phyloP scores from a whole-genome alignment of 2,329 filamentous ascomycete species.

The Nakataea oryzae region DNA sequence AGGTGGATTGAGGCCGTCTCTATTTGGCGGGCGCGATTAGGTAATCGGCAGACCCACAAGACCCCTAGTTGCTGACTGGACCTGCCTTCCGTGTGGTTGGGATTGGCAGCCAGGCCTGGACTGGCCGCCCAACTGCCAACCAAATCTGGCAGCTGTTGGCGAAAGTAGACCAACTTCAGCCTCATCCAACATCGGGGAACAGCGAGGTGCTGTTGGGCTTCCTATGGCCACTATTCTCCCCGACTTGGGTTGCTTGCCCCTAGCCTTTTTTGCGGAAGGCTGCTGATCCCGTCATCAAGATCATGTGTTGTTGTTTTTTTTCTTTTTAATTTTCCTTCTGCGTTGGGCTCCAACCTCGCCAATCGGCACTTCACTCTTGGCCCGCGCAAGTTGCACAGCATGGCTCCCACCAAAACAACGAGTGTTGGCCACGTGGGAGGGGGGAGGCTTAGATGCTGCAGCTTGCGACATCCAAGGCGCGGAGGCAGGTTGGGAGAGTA shows the following conservation, averaged over 20 bases:
- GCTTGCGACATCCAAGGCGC: background rate
- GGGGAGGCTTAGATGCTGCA: background rate
- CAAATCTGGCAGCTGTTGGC: no score
- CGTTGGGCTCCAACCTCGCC: background rate
- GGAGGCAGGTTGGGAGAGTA: no score
- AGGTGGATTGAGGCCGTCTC: no score
- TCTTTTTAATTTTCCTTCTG: no score
- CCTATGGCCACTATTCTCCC: background rate
- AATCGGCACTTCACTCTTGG: background rate
- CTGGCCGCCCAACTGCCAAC: background rate
- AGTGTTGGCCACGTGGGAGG: background rate
- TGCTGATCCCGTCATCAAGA: background rate
- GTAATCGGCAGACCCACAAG: background rate
- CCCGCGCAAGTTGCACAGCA: no score
- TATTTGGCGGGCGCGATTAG: background rate
- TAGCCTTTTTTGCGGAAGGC: no score
- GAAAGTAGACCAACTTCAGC: background rate
- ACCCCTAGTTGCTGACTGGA: background rate
- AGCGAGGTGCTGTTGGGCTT: background rate
- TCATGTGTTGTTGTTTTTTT: background rate
- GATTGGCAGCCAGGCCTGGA: background rate
- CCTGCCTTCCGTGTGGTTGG: background rate
- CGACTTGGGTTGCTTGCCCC: background rate
- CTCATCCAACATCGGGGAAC: background rate
- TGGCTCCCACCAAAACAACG: background rate